These are phyloP conservation scores for Russula ochroleuca DNA, from an alignment of 768 basidiomycete genomes.

Conservation along the genomic window DNA sequence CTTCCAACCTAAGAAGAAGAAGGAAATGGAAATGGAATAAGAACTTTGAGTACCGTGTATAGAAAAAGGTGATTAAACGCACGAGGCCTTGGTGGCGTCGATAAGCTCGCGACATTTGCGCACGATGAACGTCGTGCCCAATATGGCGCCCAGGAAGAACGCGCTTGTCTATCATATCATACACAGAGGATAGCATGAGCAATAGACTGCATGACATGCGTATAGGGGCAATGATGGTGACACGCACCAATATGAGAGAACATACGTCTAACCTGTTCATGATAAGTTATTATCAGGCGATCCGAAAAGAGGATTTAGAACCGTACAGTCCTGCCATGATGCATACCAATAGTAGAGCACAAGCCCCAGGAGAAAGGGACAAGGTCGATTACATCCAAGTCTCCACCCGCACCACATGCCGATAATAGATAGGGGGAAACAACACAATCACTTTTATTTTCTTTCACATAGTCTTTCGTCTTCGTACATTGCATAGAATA, in stretches of 20 bases:
- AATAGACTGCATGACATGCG: not conserved
- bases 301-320: not conserved
- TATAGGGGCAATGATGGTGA: not conserved
- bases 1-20: not conserved
- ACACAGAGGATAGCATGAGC: not conserved
- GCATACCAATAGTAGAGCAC: not conserved
- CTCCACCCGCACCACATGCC: not conserved
- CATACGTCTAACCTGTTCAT: conserved; percentile 3
- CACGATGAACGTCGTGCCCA: not conserved
- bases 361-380: not conserved
- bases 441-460: not conserved
- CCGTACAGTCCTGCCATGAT: conserved; percentile 7
- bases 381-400: not conserved
- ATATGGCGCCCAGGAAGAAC: not conserved
- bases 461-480: not conserved
- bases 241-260: conserved; percentile 10
- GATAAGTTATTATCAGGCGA: not conserved
- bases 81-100: conserved; percentile 14
- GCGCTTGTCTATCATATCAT: not conserved
- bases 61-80: not conserved
- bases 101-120: conserved; percentile 6
- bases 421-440: not conserved
- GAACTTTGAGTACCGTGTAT: not conserved
- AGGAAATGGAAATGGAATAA: too few relatives aligned
- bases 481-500: conserved; percentile 18